Conservation (phyloP, 805 yeast species). For the Wickerhamiella allomyrinae region DNA sequence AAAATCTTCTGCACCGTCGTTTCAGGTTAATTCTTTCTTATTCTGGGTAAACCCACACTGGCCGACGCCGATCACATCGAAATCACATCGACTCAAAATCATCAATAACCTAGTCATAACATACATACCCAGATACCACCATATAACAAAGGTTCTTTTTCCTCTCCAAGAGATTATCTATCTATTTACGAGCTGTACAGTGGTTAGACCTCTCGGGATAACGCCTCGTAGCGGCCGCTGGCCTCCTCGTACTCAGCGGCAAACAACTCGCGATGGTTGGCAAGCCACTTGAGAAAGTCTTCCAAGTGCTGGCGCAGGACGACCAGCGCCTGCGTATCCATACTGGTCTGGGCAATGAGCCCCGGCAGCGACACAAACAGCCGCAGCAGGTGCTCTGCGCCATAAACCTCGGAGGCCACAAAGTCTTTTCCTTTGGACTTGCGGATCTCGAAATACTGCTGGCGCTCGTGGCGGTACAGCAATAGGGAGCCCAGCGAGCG, state of each 20-base stretch:
- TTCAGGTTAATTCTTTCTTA: too few species aligned
- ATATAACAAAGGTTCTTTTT: too few species aligned
- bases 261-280: slow-evolving; percentile 29
- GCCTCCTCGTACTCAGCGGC: slow-evolving; percentile 30
- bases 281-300: slow-evolving; percentile 39
- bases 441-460: slow-evolving; percentile 46
- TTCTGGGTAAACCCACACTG: too few species aligned
- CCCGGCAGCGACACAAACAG: slow-evolving; percentile 71
- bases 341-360: slow-evolving; percentile 57
- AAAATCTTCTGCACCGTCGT: too few species aligned
- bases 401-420: slow-evolving; percentile 42
- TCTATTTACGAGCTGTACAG: too few species aligned
- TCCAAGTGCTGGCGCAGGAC: slow-evolving; percentile 42
- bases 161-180: too few species aligned
- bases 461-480: slow-evolving; percentile 62
- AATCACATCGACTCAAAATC: too few species aligned
- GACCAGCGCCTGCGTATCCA: slow-evolving; percentile 61
- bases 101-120: too few species aligned
- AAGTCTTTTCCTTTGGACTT: slow-evolving; percentile 20
- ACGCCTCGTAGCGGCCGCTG: slow-evolving; percentile 26
- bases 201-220: slow-evolving; percentile 15
- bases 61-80: too few species aligned
- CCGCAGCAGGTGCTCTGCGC: slow-evolving; percentile 70
- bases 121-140: too few species aligned
- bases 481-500: slow-evolving; percentile 52